Percentiles rank a stretch among this genome's conserved stretches.
These are phyloP conservation scores for Peronosclerospora sorghi DNA, from an alignment of 352 stramenopile genomes.

Conservation along the genomic window DNA sequence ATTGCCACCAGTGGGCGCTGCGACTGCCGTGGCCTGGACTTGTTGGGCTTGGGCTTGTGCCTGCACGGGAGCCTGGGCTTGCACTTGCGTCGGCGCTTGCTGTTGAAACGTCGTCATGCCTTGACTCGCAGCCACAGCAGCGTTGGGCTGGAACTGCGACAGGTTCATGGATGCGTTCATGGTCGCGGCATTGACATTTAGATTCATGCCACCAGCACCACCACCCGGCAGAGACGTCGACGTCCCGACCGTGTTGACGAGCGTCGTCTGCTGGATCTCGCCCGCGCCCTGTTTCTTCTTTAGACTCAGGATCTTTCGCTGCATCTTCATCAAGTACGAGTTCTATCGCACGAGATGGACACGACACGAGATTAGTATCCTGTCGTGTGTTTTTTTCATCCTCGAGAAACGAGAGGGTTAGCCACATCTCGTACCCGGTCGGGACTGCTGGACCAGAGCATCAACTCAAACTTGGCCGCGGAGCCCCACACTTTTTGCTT, in stretches of 20 bases:
- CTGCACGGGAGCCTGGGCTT: constrained; percentile 18
- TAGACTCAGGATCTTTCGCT: constrained; percentile 71
- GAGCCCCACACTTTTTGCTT: constrained; percentile 81
- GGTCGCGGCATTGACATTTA: constrained; percentile 8
- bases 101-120: constrained; percentile 53
- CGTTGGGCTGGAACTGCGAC: constrained; percentile 31
- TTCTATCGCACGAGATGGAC: constrained; percentile 23
- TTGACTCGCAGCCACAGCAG: constrained; percentile 23
- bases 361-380: too few species aligned
- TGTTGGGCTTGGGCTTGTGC: constrained; percentile 18
- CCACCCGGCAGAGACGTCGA: constrained; percentile 21
- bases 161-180: constrained; percentile 29
- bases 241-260: constrained; percentile 17
- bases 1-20: constrained; percentile 8
- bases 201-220: constrained; percentile 24
- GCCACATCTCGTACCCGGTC: constrained; percentile 35
- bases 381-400: too few species aligned
- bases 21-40: constrained; percentile 13
- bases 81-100: constrained; percentile 20
- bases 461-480: constrained; percentile 80
- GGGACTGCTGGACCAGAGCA: constrained; percentile 68
- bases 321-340: constrained; percentile 76
- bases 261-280: constrained; percentile 13
- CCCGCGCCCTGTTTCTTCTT: constrained; percentile 54
- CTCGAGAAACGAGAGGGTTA: too few species aligned